These are phyloP conservation scores for Ophidiomyces ophidiicola DNA, from an alignment of 2,329 filamentous ascomycete genomes.

Conservation along the genomic window DNA sequence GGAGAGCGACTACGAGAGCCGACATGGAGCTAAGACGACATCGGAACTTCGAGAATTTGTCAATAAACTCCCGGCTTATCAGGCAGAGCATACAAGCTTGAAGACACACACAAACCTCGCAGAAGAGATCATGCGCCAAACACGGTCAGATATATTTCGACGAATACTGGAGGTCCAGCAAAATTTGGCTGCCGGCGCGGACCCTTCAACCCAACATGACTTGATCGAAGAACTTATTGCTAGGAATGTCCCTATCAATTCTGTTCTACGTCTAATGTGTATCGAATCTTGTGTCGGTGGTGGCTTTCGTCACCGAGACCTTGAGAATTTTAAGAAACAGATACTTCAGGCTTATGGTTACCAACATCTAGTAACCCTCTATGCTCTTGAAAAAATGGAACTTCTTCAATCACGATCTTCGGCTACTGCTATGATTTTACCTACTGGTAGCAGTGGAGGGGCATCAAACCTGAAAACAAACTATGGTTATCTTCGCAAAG, in stretches of 20 bases:
- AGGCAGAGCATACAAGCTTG: conserved; percentile 85
- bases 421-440: conserved; percentile 67
- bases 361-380: conserved; percentile 82
- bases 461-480: conserved; percentile 64
- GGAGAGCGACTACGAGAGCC: conserved; percentile 74
- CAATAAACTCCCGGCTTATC: conserved; percentile 79
- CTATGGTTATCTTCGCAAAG: conserved; percentile 76
- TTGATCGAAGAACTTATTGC: conserved; percentile 90
- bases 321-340: conserved; percentile 77
- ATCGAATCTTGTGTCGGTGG: conserved; percentile 84
- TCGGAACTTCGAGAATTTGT: conserved; percentile 91
- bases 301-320: conserved; percentile 75
- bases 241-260: conserved; percentile 66
- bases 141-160: conserved; percentile 77
- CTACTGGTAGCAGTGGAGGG: conserved; percentile 49
- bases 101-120: conserved; percentile 83
- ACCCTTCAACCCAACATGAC: conserved; percentile 79
- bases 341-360: conserved; percentile 89
- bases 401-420: conserved; percentile 68
- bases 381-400: conserved; percentile 77
- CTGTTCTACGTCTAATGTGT: conserved; percentile 73
- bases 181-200: conserved; percentile 79
- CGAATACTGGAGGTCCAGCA: conserved; percentile 87
- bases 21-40: conserved; percentile 75
- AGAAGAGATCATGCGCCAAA: conserved; percentile 91